Evolutionary conservation across 1,284 basidiomycete species (phyloP).

Genomic region (Sporisorium scitamineum): DNA sequence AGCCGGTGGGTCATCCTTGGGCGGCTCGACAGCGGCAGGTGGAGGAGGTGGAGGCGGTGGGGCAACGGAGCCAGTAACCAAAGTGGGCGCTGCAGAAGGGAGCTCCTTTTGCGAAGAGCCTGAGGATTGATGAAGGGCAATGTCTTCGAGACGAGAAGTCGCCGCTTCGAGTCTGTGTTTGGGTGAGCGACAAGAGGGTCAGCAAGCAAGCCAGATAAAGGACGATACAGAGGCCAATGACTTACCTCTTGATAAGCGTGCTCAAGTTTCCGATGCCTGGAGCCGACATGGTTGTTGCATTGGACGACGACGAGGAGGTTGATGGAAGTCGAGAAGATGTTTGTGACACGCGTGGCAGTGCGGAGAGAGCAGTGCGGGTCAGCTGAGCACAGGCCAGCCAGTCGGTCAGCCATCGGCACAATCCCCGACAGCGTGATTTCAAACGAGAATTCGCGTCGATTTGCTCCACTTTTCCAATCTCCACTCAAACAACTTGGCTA

Average conservation of each 20-base stretch:
- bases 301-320: constrained; percentile 8
- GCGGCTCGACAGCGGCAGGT: constrained; percentile 25
- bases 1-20: constrained; percentile 73
- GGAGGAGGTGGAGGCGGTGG: constrained; percentile 35
- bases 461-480: background rate
- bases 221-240: background rate
- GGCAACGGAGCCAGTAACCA: constrained; percentile 28
- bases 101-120: constrained; percentile 25
- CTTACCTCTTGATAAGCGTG: constrained; percentile 66
- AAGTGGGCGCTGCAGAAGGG: constrained; percentile 24
- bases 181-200: constrained; percentile 1
- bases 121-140: constrained; percentile 74
- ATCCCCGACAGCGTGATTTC: background rate
- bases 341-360: constrained; percentile 13
- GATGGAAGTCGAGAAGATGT: constrained; percentile 15
- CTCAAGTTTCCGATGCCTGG: constrained; percentile 64
- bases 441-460: background rate
- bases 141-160: constrained; percentile 92
- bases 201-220: background rate
- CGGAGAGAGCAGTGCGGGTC: background rate
- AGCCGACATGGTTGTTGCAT: constrained; percentile 42
- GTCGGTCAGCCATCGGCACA: background rate
- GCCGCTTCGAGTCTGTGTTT: constrained; percentile 78
- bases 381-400: constrained; percentile 11
- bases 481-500: background rate